Conservation (phyloP, 2,329 filamentous ascomycete species). For the Aspergillus flavus region DNA sequence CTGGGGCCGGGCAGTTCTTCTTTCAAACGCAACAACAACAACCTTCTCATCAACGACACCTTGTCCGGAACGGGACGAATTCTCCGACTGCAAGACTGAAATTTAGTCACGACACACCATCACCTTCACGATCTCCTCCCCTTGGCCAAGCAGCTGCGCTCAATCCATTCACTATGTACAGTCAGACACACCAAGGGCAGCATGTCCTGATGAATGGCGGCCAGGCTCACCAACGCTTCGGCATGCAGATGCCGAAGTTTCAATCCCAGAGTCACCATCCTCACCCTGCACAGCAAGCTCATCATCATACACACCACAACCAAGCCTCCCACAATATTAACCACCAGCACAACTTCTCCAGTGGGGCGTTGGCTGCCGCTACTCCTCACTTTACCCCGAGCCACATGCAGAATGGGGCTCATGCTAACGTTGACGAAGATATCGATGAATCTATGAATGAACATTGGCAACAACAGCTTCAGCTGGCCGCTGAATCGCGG, state of each 20-base stretch:
- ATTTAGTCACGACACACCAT: conserved; percentile 51
- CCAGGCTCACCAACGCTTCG: conserved; percentile 52
- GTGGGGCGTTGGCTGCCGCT: conserved; percentile 47
- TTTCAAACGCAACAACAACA: conserved; percentile 46
- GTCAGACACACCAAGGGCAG: conserved; percentile 50
- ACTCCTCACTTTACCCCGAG: conserved; percentile 61
- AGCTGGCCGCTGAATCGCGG: conserved; percentile 73
- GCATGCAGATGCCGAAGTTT: conserved; percentile 52
- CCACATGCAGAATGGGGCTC: conserved; percentile 63
- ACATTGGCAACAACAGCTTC: conserved; percentile 88
- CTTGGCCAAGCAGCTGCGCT: conserved; percentile 46
- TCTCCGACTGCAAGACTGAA: conserved; percentile 50
- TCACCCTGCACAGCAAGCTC: conserved; percentile 47
- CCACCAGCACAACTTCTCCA: conserved; percentile 55
- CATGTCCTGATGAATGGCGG: conserved; percentile 55
- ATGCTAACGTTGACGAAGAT: conserved; percentile 57
- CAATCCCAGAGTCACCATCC: conserved; percentile 50
- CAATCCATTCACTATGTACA: conserved; percentile 51
- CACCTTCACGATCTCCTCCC: conserved; percentile 51
- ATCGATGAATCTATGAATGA: conserved; percentile 62
- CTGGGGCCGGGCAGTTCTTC: conserved; percentile 55
- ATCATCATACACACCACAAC: conserved; percentile 47
- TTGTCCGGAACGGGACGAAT: conserved; percentile 48
- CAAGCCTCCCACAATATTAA: conserved; percentile 47
- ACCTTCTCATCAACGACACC: conserved; percentile 46